Evolutionary conservation across 768 basidiomycete genomes (phyloP), one percentile per base, ranked within the genome.

Genomic region (Suillus ampliporus): DNA sequence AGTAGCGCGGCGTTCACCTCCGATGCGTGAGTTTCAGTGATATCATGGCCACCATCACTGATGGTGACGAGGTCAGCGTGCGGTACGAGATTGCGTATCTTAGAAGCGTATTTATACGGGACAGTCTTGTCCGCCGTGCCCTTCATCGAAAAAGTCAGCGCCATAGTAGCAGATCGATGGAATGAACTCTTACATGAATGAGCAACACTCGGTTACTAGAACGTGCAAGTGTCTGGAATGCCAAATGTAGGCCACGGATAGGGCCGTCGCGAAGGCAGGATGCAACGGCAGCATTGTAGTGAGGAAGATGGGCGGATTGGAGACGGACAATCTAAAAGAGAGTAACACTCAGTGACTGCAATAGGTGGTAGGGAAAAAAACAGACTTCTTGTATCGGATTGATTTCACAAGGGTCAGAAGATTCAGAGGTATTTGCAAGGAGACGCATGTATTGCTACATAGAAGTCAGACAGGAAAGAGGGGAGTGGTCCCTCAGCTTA

Each of bases 261-360:
- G 91, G 90, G 1, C 90, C 90, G 43, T 89, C 84, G 38, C 90
- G 83, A 28, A 92, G 77, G 4, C 87, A 90, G 5, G 90, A 91
- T 0, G 90, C 90, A n/a, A 92, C 76, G 0, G 91, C 91, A 23
- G 85, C 82, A 65, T 92, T 91, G 71, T 86, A 92, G 5, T 91
- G 85, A 1, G 88, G 84, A 6, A 92, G 81, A 69, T 91, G 87
- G 1, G 91, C 91, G 0, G 89, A 89, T 75, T 92, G 91, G 14
- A 91, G 77, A n/a, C 90, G 84, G 1, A 92, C 86, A 60, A 92
- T 87, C 86, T 90, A 15, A 66, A 63, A n/a, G 10, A 8, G 13
- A 52, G 23, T 15, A 26, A 19, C 23, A 23, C 1, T 41, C 19
- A 28, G 19, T 10, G 23, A 17, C 10, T 31, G 44, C 13, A 26